Conservation (phyloP, 2,329 filamentous ascomycete genomes). For the Exophiala calicioides region DNA sequence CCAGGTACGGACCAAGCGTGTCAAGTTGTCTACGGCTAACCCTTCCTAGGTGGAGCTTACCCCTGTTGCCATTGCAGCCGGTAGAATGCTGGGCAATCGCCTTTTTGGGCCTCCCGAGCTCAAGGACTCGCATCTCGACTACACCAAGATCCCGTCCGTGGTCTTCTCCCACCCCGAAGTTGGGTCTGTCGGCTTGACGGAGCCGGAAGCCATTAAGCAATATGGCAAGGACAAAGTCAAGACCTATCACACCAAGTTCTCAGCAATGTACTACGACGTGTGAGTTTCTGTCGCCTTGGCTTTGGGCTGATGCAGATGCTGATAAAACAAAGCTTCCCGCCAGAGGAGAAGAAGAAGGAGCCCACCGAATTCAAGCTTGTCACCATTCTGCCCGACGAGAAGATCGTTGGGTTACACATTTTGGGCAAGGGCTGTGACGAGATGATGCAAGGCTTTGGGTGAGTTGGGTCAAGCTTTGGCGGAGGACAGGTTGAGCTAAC, state of each 20-base stretch:
- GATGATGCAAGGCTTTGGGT: slow-evolving; percentile 73
- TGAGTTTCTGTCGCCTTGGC: slow-evolving; percentile 13
- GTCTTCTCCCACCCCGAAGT: slow-evolving; percentile 55
- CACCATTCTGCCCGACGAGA: slow-evolving; percentile 51
- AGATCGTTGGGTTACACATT: slow-evolving; percentile 54
- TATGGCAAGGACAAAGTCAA: slow-evolving; percentile 55
- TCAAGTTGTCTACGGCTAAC: not conserved
- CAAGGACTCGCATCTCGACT: slow-evolving; percentile 47
- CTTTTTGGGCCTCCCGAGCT: slow-evolving; percentile 51
- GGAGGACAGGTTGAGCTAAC: not conserved
- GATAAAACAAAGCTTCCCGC: slow-evolving; percentile 49
- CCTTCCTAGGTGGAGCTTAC: slow-evolving; percentile 46
- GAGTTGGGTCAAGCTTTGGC: slow-evolving; percentile 32
- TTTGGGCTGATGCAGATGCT: too few species aligned
- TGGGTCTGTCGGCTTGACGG: slow-evolving; percentile 52
- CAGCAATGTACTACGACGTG: slow-evolving; percentile 51
- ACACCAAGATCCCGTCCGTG: slow-evolving; percentile 55
- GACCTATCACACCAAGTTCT: slow-evolving; percentile 52
- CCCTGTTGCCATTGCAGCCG: slow-evolving; percentile 55
- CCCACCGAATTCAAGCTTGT: slow-evolving; percentile 55
- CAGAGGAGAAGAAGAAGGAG: slow-evolving; percentile 52
- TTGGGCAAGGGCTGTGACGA: slow-evolving; percentile 54
- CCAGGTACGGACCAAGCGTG: slow-evolving; percentile 32
- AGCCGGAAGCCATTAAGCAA: slow-evolving; percentile 49
- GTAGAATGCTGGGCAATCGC: slow-evolving; percentile 52